Evolutionary conservation across 2,329 filamentous ascomycete species (phyloP), one percentile per base, ranked within the genome.

Genomic region (Chalara sp.): DNA sequence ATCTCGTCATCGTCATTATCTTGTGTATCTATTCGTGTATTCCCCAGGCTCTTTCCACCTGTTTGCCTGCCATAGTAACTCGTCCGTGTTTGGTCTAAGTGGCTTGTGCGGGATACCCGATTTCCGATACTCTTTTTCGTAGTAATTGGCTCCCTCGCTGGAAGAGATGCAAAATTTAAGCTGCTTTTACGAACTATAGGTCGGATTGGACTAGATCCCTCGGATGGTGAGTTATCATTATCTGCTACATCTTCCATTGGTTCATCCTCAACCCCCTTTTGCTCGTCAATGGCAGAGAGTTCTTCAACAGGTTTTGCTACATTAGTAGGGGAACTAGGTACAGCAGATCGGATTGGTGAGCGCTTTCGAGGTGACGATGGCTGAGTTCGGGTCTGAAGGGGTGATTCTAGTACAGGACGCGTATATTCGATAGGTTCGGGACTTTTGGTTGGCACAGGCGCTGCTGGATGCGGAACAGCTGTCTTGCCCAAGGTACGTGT

Each of bases 141-240:
- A 32, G 83, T 82, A 48, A 97, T 74, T 35, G 92, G 92, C 63
- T 97, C 92, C 54, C 93, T 81, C 3, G 92, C 91, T 32, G 93
- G 93, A 10, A 99, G 75, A 13, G 93, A 89, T 37, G 93, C 89
- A 70, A 99, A 97, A 53, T 87, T 95, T 53, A 99, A 77, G 66
- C 92, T 97, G 69, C 91, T 96, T 75, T 97, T 97, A 53, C 92
- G 84, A 58, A 95, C 59, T 32, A 88, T 75, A 2, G 86, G 86
- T 58, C 88, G 79, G 46, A 87, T 81, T 0, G 87, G 87, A 59
- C 86, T 91, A 0, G 87, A 89, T 1, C 73, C 76, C 45, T 88
- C 84, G 2, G 85, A 87, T 12, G 79, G 78, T 3, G 83, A 86
- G 53, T 75, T 72, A 28, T 70, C 69, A 54, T 79, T 79, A 39